Conservation (phyloP, 1,284 basidiomycete genomes). For the Pisolithus thermaeus region DNA sequence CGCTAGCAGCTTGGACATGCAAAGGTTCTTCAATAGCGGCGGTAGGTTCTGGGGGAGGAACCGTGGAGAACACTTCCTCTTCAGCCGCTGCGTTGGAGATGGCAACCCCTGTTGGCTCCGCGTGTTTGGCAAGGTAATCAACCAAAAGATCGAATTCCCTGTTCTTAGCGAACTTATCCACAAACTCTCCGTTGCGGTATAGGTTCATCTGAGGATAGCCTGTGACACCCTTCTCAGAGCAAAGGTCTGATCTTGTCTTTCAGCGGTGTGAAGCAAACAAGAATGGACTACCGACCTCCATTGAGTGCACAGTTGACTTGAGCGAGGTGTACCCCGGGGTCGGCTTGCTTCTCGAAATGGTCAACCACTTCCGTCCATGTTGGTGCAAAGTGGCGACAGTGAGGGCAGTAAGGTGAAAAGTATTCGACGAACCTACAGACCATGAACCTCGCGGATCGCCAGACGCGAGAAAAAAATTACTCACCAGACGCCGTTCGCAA, state of each 20-base stretch:
- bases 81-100: background rate
- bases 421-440: conserved; percentile 59
- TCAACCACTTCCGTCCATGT: conserved; percentile 75
- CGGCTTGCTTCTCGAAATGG: conserved; percentile 48
- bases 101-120: conserved; percentile 10
- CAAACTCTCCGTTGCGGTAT: conserved; percentile 61
- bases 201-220: conserved; percentile 81
- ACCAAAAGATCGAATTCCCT: conserved; percentile 46
- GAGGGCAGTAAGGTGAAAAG: conserved; percentile 76
- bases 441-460: background rate
- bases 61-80: background rate
- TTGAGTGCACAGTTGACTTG: conserved; percentile 83
- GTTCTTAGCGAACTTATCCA: conserved; percentile 53
- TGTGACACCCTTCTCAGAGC: conserved; percentile 59
- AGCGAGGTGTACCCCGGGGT: conserved; percentile 66
- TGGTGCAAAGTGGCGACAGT: conserved; percentile 74
- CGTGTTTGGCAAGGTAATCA: conserved; percentile 43
- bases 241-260: conserved; percentile 56
- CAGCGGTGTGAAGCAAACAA: background rate
- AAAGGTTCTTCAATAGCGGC: conserved; percentile 9
- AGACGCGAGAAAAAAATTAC: conserved; percentile 11
- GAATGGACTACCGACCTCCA: conserved; percentile 55
- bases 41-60: conserved; percentile 9
- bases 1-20: conserved; percentile 13
- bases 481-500: conserved; percentile 64